Evolutionary conservation across 1,284 basidiomycete genomes (phyloP), one percentile per base, ranked within the genome.

Genomic region (Sporisorium exsertum): DNA sequence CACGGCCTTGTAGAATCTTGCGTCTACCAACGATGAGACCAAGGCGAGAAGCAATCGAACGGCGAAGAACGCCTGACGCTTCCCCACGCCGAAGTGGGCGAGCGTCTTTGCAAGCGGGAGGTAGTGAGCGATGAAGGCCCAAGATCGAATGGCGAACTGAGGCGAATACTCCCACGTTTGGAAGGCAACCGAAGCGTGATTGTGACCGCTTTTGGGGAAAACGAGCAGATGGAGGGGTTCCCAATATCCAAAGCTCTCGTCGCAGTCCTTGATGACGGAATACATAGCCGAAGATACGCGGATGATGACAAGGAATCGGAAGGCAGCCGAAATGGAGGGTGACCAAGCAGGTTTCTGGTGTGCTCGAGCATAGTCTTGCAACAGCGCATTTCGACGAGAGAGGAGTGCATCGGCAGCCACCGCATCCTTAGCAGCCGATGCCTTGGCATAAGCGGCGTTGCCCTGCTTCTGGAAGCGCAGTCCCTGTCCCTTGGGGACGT

Each of bases 101-200:
- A 80, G 61, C 5, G 55, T 9, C 18, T 56, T 47, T 4, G 79
- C 64, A 3, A 79, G 56, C 1, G 74, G 64, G 0, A 71, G 46
- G 55, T 75, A 91, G 89, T 24, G 91, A 80, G 50, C 90, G 83
- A 86, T 95, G 86, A 98, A 99, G 10, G 94, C 91, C 94, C 95
- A 99, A 73, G 93, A 95, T 69, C 97, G 89, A 73, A 99, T 92
- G 7, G 94, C 91, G 84, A 92, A 97, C 63, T 90, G 87, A 7
- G 97, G 95, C 12, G 95, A 93, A 8, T 94, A 91, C 85, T 99
- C 97, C 97, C 97, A 99, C 1, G 97, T 98, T 87, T 99, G 95
- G 86, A 99, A 98, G 8, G 93, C 51, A 1, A 59, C 61, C n/a
- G 54, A 51, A 16, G 47, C 57, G 16, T 58, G 56, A 16, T 46